phyloP scores from a whole-genome alignment of 2,329 filamentous ascomycete species.

The Alternaria metachromatica region DNA sequence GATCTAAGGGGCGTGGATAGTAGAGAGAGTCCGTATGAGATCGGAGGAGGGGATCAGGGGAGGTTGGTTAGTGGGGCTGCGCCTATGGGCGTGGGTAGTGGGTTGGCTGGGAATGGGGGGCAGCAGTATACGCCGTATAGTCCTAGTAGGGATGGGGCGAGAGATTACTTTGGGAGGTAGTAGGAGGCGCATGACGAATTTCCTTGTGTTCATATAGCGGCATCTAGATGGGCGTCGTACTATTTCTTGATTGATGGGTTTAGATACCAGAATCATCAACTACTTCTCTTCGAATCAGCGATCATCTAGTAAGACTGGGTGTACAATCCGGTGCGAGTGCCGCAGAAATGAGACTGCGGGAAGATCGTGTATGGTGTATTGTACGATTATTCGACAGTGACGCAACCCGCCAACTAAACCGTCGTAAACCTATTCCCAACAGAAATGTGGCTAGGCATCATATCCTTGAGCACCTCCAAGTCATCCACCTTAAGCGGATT shows the following conservation, averaged over 20 bases:
- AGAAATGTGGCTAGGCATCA: neutral
- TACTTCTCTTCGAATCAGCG: too few relatives aligned
- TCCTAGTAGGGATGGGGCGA: conserved; percentile 25
- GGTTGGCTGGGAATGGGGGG: neutral
- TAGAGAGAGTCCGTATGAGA: conserved; percentile 33
- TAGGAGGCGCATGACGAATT: neutral
- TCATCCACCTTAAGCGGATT: neutral
- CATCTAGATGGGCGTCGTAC: neutral
- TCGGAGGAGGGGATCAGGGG: conserved; percentile 27
- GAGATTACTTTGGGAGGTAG: conserved; percentile 32
- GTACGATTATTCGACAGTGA: too few relatives aligned
- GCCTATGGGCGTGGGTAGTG: conserved; percentile 36
- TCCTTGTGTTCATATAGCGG: neutral
- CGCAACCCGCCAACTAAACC: too few relatives aligned
- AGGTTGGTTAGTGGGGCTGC: conserved; percentile 40
- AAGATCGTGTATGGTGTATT: too few relatives aligned
- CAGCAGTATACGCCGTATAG: conserved; percentile 39
- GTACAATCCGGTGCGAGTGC: too few relatives aligned
- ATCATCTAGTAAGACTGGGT: too few relatives aligned
- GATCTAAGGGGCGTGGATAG: conserved; percentile 28
- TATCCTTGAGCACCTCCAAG: neutral
- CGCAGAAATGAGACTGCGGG: too few relatives aligned
- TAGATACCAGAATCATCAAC: too few relatives aligned
- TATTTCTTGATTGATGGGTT: too few relatives aligned
- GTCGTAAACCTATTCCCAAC: too few relatives aligned